Evolutionary conservation across 257 asterid genomes (phyloP), one percentile per base, ranked within the genome.

Genomic region (Solanum pennellii): DNA sequence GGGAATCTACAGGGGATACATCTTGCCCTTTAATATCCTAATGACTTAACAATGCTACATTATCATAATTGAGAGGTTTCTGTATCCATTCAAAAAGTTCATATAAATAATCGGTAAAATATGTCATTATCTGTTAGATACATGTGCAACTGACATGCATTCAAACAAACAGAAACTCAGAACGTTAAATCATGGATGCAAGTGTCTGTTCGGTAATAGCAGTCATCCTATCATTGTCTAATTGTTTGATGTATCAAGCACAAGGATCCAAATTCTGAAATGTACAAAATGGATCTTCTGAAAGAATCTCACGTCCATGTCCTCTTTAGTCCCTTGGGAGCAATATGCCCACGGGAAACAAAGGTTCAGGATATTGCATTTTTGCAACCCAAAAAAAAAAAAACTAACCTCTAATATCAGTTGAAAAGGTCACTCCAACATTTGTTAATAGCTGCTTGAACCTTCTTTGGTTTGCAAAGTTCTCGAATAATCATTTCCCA

Each of bases 401-500:
- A 86, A 12, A 33, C 86, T 83, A 84, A 90, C 90, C 89, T 60
- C 68, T 68, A 41, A 85, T 66, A 87, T 96, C 94, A 92, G 88
- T 88, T 82, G 91, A 95, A 97, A 69, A 95, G 84, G 75, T 79
- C 89, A 66, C 83, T 90, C 99, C 98, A 93, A 87, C 99, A 97
- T 86, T 92, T 96, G 90, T 93, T 88, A 87, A 97, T 92, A 82
- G 92, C 96, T 35, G 93, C 94, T 85, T 83, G 90, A 88, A 90
- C 90, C 93, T 93, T 97, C 91, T 90, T 94, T 23, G 91, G 93
- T 87, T 91, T 94, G 88, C 95, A 95, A 86, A 97, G 86, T 88
- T 89, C 98, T 86, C 88, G 90, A 86, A 95, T 87, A 90, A 94
- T 90, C 88, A 89, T 93, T 41, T 94, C 96, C 99, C 96, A 97